phyloP scores from a whole-genome alignment of 2,329 filamentous ascomycete genomes.

The Ceratocystis variospora region DNA sequence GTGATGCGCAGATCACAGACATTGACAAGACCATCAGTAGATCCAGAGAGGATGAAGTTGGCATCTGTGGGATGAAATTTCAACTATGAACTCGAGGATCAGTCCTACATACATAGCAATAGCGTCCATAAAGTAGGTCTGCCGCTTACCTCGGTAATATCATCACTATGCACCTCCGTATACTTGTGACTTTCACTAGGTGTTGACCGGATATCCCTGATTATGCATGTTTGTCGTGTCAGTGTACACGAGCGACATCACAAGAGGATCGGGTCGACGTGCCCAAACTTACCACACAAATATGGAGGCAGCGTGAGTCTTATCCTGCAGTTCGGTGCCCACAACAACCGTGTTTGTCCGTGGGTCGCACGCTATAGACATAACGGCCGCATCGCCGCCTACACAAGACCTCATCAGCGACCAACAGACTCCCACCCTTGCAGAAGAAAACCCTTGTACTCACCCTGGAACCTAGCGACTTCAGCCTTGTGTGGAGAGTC shows the following conservation, averaged over 20 bases:
- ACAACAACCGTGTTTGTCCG: slow-evolving; percentile 48
- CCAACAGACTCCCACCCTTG: background rate
- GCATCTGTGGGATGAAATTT: slow-evolving; percentile 46
- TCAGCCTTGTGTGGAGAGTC: slow-evolving; percentile 29
- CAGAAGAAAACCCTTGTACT: background rate
- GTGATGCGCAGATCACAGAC: slow-evolving; percentile 56
- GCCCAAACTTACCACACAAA: slow-evolving; percentile 40
- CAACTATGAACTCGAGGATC: slow-evolving; percentile 21
- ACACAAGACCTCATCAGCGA: slow-evolving; percentile 1
- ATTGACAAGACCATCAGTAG: slow-evolving; percentile 67
- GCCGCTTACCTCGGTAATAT: slow-evolving; percentile 40
- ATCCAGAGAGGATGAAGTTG: slow-evolving; percentile 56
- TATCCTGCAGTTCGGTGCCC: slow-evolving; percentile 57
- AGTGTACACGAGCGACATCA: background rate
- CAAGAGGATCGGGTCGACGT: background rate
- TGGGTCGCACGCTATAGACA: slow-evolving; percentile 50
- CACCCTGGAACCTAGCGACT: slow-evolving; percentile 35
- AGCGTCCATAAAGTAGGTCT: background rate
- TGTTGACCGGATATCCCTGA: slow-evolving; percentile 44
- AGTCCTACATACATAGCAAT: background rate
- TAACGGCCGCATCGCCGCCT: slow-evolving; percentile 33
- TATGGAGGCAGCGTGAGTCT: slow-evolving; percentile 47
- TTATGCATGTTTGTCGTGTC: background rate
- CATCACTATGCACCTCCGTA: slow-evolving; percentile 53
- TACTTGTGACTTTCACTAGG: slow-evolving; percentile 39